Base-by-base conservation (phyloP, 345 rosid genomes). In the Punica granatum region DNA sequence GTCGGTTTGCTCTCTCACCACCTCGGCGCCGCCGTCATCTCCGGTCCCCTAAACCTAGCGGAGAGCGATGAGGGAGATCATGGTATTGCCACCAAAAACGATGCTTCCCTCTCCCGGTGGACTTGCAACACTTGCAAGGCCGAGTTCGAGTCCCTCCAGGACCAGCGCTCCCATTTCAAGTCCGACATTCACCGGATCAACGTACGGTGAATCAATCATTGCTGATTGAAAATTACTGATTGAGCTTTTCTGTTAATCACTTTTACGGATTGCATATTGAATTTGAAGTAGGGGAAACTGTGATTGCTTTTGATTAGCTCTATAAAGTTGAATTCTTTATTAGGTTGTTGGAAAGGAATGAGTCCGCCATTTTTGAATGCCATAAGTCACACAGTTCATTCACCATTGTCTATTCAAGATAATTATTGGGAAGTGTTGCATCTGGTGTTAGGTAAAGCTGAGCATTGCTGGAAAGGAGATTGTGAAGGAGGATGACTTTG, bases 131-230 rank as follows among this genome's bases (percentile, higher is more conserved):
- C 86, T 65, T 94, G 99, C 79, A 77, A 79, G 80, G 83, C 79
- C 33, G 99, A 86, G 75, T 91, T 94, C 77, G 83, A 83, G 25
- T 91, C 92, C 61, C 97, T 89, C 58, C 86, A 68, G 64, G 92
- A 89, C 63, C 98, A 92, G 76, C 98, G 98, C 70, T 78, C 81
- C 23, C 97, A 92, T 70, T 92, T 92, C 86, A 90, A 90, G 67
- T 88, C 97, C 4, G 98, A 92, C 71, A 34, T 90, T 71, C 98
- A 92, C 79, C 96, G 97, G 59, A 80, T 92, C 49, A 92, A 90
- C 72, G 98, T 90, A 88, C 77, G 58, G 11, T 63, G 32, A 26
- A 54, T 6, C 26, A 44, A 23, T 37, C 12, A 37, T 37, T 5
- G 18, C 26, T 63, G 66, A 63, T 12, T 12, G 43, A 12, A 1